Base-by-base conservation (phyloP, 768 basidiomycete species). In the Kwoniella bestiolae region DNA sequence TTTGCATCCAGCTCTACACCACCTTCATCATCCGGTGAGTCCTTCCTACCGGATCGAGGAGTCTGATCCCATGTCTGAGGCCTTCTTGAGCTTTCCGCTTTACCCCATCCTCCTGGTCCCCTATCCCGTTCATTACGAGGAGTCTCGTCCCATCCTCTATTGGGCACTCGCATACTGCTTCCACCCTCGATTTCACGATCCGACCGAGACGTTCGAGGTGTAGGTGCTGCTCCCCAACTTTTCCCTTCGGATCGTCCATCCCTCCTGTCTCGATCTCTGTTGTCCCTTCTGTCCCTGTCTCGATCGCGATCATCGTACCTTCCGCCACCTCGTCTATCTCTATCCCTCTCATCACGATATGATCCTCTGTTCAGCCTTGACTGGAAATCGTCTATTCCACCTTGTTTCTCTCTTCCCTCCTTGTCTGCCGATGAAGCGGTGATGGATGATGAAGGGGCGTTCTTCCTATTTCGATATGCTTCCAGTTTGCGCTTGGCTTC, bases 111-210 rank as follows among this genome's bases (percentile, higher is more conserved):
- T 50, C 91, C 90, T 5, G 88, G 87, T 68, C 89, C 91, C 0
- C 84, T 86, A 3, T 86, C 88, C 3, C 75, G 34, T 5, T 41
- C 50, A 32, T 60, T 49, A 71, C 91, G 83, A 1, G 94, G 94
- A 1, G 94, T 98, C 7, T 94, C 90, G 58, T 96, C 94, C 94
- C 94, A 98, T 2, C 88, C 89, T 61, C 92, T 87, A 79, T 95
- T 92, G 0, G 94, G 93, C 16, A 96, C 90, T 31, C 94, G 88
- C 32, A 93, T 88, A 69, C 91, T 93, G 0, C 26, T 55, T 55
- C 91, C 90, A 38, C 72, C 79, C 34, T 77, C 78, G 21, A 67
- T 60, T 34, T 78, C 73, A 16, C 65, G 46, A 23, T 73, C 70
- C 1, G 63, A 63, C 31, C 77, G 53, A 9, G 63, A 63, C 2